Conservation (phyloP, 2,329 filamentous ascomycete species). For the Diaporthe citrichinensis region DNA sequence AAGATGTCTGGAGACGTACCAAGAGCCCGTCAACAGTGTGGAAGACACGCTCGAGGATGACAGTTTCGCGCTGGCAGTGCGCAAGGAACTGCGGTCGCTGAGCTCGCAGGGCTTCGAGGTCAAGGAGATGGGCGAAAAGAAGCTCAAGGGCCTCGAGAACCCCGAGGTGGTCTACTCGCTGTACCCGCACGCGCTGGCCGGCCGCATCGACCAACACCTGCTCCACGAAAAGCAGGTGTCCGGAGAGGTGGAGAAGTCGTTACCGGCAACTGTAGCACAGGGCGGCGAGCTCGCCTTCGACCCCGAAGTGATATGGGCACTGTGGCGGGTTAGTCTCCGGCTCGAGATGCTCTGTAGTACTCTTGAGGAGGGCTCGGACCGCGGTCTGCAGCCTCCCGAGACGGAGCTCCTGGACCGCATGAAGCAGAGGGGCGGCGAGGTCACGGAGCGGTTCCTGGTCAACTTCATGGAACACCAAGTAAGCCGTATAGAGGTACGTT, state of each 20-base stretch:
- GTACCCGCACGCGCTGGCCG: conserved; percentile 90
- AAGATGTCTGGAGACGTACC: conserved; percentile 88
- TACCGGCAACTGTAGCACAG: conserved; percentile 72
- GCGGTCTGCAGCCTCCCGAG: conserved; percentile 82
- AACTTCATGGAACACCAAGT: conserved; percentile 97
- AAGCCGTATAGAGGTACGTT: conserved; percentile 90
- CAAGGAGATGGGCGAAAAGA: conserved; percentile 92
- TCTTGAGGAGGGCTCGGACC: conserved; percentile 78
- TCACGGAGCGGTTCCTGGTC: conserved; percentile 89
- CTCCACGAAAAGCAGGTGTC: conserved; percentile 58
- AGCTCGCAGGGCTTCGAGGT: conserved; percentile 96
- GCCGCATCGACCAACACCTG: conserved; percentile 80
- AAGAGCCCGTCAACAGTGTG: conserved; percentile 83
- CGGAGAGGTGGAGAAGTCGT: conserved; percentile 61
- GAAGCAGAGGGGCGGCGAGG: conserved; percentile 79
- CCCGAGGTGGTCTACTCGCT: conserved; percentile 96
- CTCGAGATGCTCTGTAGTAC: conserved; percentile 94
- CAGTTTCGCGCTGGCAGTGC: conserved; percentile 80
- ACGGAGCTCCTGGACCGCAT: conserved; percentile 83
- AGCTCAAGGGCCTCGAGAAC: conserved; percentile 97
- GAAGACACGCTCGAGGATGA: conserved; percentile 86
- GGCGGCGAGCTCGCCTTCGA: conserved; percentile 81
- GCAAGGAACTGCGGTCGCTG: conserved; percentile 87
- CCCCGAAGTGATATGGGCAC: conserved; percentile 86
- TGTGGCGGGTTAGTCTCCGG: conserved; percentile 91